phyloP scores from a whole-genome alignment of 441 rosid genomes.

The Mallotus repandus region DNA sequence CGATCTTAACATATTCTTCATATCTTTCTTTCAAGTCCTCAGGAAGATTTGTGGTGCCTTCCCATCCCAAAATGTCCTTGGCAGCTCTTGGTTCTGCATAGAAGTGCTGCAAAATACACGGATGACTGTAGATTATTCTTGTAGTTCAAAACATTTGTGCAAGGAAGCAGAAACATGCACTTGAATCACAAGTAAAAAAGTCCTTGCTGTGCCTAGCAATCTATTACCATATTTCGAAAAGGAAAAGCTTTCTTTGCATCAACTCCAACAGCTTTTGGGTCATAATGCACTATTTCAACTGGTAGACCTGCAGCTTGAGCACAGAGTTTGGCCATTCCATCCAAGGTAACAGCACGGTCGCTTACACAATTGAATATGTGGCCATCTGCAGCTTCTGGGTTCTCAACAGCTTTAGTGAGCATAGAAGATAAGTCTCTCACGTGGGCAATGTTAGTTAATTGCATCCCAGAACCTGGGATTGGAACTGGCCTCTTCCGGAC shows the following conservation, averaged over 20 bases:
- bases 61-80: slow-evolving; percentile 76
- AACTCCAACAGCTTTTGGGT: slow-evolving; percentile 75
- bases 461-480: slow-evolving; percentile 94
- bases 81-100: slow-evolving; percentile 96
- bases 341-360: slow-evolving; percentile 90
- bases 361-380: slow-evolving; percentile 86
- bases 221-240: slow-evolving; percentile 78
- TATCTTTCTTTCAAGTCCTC: slow-evolving; percentile 80
- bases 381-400: slow-evolving; percentile 59
- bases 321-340: slow-evolving; percentile 93
- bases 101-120: slow-evolving; percentile 61
- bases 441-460: slow-evolving; percentile 76
- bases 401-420: slow-evolving; percentile 71
- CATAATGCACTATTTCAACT: slow-evolving; percentile 76
- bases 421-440: slow-evolving; percentile 84
- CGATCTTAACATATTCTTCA: slow-evolving; percentile 74
- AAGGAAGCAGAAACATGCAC: no score
- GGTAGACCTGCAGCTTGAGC: slow-evolving; percentile 80
- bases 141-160: not conserved
- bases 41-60: slow-evolving; percentile 63
- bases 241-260: slow-evolving; percentile 96
- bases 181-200: no score
- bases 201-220: not conserved
- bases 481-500: slow-evolving; percentile 79
- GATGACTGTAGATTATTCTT: not conserved